Base-by-base conservation (phyloP, 305 asterid species). In the Plantago lanceolata region DNA sequence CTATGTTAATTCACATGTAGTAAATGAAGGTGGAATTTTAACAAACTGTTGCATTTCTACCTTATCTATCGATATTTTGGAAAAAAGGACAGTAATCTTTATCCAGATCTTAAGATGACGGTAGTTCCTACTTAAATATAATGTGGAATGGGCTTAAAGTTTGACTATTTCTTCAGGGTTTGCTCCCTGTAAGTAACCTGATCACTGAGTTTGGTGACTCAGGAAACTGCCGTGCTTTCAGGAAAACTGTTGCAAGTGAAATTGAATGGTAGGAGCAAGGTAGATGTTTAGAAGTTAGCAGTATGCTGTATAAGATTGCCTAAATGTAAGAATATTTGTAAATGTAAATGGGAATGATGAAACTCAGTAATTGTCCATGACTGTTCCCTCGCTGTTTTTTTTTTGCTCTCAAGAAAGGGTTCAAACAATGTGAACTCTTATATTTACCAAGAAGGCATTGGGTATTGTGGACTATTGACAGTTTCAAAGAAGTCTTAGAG, bases 381-480 rank as follows among this genome's bases (percentile, higher is more conserved):
- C 16, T 19, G 15, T 33, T 57, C 67, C 43, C 20, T 26, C 47
- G 31, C 48, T n/a, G n/a, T n/a, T n/a, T 19, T 19, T 29, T 52
- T 61, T 12, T 14, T 40, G 57, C 52, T 61, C 64, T 16, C 16
- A 43, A 19, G 59, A 29, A 15, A 48, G 37, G 64, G 50, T 45
- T 47, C 43, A 28, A n/a, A 54, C 31, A 33, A 52, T 44, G 35
- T 52, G 8, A 28, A 29, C 53, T 63, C 56, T 64, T 63, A 49
- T 26, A 52, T 21, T 56, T 24, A 24, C 24, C 28, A 19, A 57
- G 65, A 24, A 6, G 50, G 49, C 54, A 44, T 54, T 49, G 51
- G 50, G 15, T 54, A 18, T 66, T 43, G 21, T 48, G 35, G 43
- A 54, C 45, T 47, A 48, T 33, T 15, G 48, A 56, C 44, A 40